Evolutionary conservation across 805 yeast genomes (phyloP).

Genomic region (Spencermartinsiella europaea): DNA sequence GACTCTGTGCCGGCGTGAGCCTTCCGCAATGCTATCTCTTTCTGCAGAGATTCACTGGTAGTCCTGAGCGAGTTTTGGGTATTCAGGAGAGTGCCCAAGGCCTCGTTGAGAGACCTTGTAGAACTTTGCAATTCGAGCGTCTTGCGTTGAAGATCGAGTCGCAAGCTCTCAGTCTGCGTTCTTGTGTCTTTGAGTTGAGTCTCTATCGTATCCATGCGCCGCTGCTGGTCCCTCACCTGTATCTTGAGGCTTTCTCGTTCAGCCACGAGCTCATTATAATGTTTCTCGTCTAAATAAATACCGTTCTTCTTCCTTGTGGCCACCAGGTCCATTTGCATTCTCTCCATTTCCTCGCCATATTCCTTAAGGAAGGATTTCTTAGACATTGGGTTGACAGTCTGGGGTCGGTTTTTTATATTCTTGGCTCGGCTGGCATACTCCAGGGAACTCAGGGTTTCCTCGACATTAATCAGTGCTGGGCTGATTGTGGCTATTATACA

Average conservation of each 20-base stretch:
- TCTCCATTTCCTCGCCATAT: conserved; percentile 49
- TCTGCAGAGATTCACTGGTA: conserved; percentile 13
- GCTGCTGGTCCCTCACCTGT: conserved; percentile 45
- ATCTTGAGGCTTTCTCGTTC: conserved; percentile 47
- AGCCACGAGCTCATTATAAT: conserved; percentile 38
- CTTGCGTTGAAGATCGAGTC: background rate
- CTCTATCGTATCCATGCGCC: conserved; percentile 42
- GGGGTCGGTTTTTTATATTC: conserved; percentile 65
- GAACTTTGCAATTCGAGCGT: conserved; percentile 11
- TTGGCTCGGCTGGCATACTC: conserved; percentile 86
- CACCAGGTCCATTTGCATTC: conserved; percentile 51
- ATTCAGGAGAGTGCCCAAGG: conserved; percentile 3
- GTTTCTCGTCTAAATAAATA: conserved; percentile 54
- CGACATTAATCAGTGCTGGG: conserved; percentile 68
- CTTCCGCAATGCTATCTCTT: conserved; percentile 22
- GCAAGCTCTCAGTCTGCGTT: conserved; percentile 34
- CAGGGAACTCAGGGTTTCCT: conserved; percentile 78
- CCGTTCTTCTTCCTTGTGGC: conserved; percentile 62
- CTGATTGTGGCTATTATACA: conserved; percentile 81
- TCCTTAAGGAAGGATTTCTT: conserved; percentile 52
- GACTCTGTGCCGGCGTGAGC: conserved; percentile 28
- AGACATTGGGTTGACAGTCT: conserved; percentile 55
- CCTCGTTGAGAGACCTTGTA: conserved; percentile 7
- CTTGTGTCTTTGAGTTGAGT: conserved; percentile 40
- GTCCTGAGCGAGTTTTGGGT: conserved; percentile 3